Evolutionary conservation across 169 alveolate genomes (phyloP).

Genomic region (Perkinsus olseni): DNA sequence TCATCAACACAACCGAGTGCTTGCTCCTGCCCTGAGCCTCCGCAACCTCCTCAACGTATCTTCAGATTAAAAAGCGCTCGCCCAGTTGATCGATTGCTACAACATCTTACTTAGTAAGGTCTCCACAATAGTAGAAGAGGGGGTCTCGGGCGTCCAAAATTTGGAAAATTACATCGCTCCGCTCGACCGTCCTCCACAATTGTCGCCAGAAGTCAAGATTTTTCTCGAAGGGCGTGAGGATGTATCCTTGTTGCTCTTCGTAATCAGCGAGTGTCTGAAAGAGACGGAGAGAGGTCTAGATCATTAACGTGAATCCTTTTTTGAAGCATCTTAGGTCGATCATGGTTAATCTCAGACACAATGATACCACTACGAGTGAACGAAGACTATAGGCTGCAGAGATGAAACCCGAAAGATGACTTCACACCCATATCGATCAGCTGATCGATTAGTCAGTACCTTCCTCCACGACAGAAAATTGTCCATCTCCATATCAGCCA

Average conservation of each 20-base stretch:
- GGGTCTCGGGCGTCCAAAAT: constrained; percentile 97
- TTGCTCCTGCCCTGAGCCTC: neutral
- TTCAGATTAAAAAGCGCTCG: neutral
- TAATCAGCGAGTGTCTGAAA: neutral
- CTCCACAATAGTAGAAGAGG: constrained; percentile 77
- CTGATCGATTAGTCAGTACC: constrained; percentile 23
- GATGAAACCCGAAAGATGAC: no score
- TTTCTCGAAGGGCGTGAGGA: constrained; percentile 96
- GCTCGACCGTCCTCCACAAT: constrained; percentile 97
- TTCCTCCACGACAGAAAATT: constrained; percentile 57
- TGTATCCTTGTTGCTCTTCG: constrained; percentile 78
- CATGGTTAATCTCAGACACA: constrained; percentile 34
- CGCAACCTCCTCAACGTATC: neutral
- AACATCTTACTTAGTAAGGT: constrained; percentile 69
- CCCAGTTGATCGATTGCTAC: constrained; percentile 18
- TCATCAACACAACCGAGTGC: neutral
- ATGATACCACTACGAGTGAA: no score
- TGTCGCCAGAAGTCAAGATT: constrained; percentile 97
- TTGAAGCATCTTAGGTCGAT: no score
- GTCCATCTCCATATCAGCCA: constrained; percentile 43
- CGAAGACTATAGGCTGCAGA: no score
- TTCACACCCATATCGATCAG: neutral
- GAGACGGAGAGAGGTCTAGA: no score
- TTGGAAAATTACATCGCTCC: constrained; percentile 81
- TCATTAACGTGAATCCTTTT: no score